A percentile compares a stretch with the other conserved stretches of the same genome.
Evolutionary conservation across 805 yeast species (phyloP).

Genomic region (Torulaspora gathmanii): DNA sequence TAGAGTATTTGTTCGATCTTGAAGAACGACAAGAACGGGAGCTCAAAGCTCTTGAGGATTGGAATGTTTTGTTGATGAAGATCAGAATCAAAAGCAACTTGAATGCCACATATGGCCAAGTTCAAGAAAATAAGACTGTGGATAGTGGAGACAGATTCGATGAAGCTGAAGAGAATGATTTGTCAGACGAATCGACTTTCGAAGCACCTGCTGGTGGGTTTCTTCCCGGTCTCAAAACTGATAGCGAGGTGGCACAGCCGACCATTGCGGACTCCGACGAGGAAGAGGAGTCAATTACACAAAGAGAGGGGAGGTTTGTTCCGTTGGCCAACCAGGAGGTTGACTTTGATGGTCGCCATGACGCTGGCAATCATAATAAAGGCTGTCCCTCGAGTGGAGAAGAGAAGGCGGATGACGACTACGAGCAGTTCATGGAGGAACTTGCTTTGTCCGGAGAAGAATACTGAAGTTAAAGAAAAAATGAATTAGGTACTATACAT

Average conservation of each 20-base stretch:
- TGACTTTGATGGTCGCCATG: neutral
- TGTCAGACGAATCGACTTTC: neutral
- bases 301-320: neutral
- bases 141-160: neutral
- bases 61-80: constrained; percentile 36
- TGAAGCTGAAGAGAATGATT: constrained; percentile 8
- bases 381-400: constrained; percentile 1
- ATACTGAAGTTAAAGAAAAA: neutral
- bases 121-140: constrained; percentile 17
- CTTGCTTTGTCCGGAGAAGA: constrained; percentile 18
- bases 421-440: constrained; percentile 35
- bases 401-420: constrained; percentile 22
- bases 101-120: constrained; percentile 44
- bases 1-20: constrained; percentile 30
- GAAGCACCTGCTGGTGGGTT: constrained; percentile 16
- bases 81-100: constrained; percentile 37
- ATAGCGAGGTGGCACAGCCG: constrained; percentile 3
- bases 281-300: neutral
- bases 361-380: neutral
- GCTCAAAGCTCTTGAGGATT: constrained; percentile 42
- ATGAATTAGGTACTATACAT: neutral
- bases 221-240: constrained; percentile 12
- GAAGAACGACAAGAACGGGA: constrained; percentile 43
- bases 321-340: neutral
- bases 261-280: neutral